A percentile compares a stretch with the other conserved stretches of the same genome.
Evolutionary conservation across 768 basidiomycete species (phyloP).

Genomic region (Pleurotus sapidus): DNA sequence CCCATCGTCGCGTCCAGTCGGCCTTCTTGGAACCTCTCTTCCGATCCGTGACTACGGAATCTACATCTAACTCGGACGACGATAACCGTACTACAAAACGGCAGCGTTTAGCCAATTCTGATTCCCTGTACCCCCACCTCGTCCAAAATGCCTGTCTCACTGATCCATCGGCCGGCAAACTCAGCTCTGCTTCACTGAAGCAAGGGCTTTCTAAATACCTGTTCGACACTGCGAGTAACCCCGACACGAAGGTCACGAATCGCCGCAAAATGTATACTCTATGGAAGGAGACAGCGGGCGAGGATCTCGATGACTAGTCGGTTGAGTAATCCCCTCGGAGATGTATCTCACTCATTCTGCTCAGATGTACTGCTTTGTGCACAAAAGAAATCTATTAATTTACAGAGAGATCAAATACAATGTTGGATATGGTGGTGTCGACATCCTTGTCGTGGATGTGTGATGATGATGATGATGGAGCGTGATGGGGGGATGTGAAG

Average conservation of each 20-base stretch:
- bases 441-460: too few relatives aligned
- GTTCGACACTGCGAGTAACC: conserved; percentile 72
- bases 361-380: conserved; percentile 1
- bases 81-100: conserved; percentile 46
- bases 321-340: conserved; percentile 4
- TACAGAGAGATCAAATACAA: not conserved
- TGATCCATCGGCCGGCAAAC: conserved; percentile 35
- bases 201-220: conserved; percentile 56
- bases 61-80: conserved; percentile 29
- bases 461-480: not conserved
- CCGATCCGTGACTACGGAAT: conserved; percentile 37
- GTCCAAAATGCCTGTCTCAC: conserved; percentile 52
- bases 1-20: conserved; percentile 72
- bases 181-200: conserved; percentile 37
- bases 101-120: conserved; percentile 31
- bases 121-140: conserved; percentile 39
- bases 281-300: conserved; percentile 60
- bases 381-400: not conserved
- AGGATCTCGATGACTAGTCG: conserved; percentile 21
- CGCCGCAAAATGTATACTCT: conserved; percentile 80
- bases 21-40: conserved; percentile 72
- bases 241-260: conserved; percentile 75
- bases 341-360: conserved; percentile 18
- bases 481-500: not conserved
- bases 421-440: not conserved